Evolutionary conservation across 495 filamentous ascomycete species (phyloP).

Genomic region (Neurospora hispaniola): DNA sequence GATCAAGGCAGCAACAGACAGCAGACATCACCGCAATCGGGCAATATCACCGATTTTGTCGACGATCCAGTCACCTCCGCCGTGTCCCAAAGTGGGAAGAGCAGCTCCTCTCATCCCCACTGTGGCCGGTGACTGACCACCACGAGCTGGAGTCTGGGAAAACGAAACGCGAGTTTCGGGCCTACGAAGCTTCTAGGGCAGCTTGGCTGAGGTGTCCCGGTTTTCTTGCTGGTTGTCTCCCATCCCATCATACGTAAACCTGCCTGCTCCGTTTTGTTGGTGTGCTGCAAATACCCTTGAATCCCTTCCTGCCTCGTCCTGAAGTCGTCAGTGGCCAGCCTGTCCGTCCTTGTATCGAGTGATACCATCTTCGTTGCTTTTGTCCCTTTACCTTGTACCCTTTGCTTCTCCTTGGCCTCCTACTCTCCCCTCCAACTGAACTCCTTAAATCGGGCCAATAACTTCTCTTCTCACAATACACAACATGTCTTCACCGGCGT

Average conservation of each 20-base stretch:
- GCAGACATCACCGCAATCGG: not conserved
- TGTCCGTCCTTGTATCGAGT: not conserved
- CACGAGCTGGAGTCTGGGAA: not conserved
- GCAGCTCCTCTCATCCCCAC: not conserved
- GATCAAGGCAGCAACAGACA: not conserved
- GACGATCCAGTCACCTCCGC: not conserved
- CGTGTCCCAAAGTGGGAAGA: not conserved
- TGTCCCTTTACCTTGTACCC: not conserved
- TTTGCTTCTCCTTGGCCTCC: not conserved
- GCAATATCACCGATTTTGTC: not conserved
- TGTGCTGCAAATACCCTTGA: not conserved
- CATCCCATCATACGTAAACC: not conserved
- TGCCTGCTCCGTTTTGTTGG: not conserved
- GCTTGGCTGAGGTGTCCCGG: not conserved
- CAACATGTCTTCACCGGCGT: constrained; percentile 11
- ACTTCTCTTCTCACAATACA: not conserved
- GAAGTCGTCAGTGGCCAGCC: not conserved
- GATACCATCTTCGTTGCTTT: not conserved
- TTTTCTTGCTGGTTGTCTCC: not conserved
- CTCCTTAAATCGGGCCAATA: not conserved
- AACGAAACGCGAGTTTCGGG: not conserved
- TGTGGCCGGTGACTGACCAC: not conserved
- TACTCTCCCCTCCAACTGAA: not conserved
- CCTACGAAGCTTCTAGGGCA: not conserved
- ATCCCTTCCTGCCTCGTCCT: not conserved